Base-by-base conservation (phyloP, 1,284 basidiomycete species). In the Marasmius tenuissimus region DNA sequence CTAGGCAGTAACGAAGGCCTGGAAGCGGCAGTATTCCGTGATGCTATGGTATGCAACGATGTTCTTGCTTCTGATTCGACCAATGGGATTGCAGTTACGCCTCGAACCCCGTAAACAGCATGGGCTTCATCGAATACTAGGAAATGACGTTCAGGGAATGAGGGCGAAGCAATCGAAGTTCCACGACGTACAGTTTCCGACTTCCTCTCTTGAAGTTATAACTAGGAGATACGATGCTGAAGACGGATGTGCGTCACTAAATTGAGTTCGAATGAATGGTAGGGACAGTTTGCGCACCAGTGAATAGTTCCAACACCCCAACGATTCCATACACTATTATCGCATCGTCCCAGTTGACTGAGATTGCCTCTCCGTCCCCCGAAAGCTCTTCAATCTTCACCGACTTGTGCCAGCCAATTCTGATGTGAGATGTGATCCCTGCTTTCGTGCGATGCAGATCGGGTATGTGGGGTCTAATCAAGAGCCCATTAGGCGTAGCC, bases 201-300 rank as follows among this genome's bases (percentile, higher is more conserved):
- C 76, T 64, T 86, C 80, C 54, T 77, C 76, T 61, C 82, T 83
- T 5, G 83, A 79, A 18, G 84, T 85, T 50, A 93, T 82, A 6
- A 90, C 87, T 50, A 93, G 75, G 14, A 93, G 73, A 76, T 92
- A 87, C 9, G 91, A 88, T 51, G 83, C 91, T 92, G 66, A 54
- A 59, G 27, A 27, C 42, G 66, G 10, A 47, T 53, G 10, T 57
- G 52, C 14, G 51, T 14, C 42, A 53, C 58, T 53, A 49, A 6
- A 10, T 12, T 45, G 45, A 16, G 35, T 42, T 61, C 9, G 57
- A 18, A 54, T 38, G 42, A n/a, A 35, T 18, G n/a, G n/a, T 20
- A 10, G 12, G 12, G 4, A 61, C 55, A 52, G 47, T 49, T 39
- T 45, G 72, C 77, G 61, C 74, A 92, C 91, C 84, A 67, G 85